Percentiles rank a stretch among this genome's conserved stretches.
phyloP scores from a whole-genome alignment of 2,329 filamentous ascomycete genomes.

The Talaromyces sp. region DNA sequence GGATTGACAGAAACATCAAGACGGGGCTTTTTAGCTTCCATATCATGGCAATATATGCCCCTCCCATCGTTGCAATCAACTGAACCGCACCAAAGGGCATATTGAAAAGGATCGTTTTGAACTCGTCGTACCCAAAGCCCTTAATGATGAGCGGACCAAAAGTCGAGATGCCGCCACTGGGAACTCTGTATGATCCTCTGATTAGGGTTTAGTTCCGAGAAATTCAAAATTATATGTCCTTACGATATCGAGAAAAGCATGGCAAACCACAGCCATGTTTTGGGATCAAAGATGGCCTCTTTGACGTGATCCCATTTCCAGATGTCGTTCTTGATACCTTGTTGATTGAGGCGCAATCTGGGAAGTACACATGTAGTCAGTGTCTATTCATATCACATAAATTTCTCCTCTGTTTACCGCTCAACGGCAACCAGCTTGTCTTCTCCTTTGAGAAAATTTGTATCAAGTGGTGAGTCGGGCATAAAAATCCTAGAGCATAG shows the following conservation, averaged over 20 bases:
- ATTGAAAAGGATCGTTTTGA: constrained; percentile 57
- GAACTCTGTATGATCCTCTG: constrained; percentile 35
- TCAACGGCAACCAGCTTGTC: constrained; percentile 59
- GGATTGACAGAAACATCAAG: constrained; percentile 51
- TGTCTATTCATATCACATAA: neutral
- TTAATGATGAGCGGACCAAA: constrained; percentile 58
- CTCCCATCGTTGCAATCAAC: constrained; percentile 55
- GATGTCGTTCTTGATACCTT: constrained; percentile 35
- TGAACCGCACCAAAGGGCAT: constrained; percentile 60
- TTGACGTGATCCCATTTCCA: constrained; percentile 52
- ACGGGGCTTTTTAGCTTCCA: constrained; percentile 55
- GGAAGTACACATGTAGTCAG: constrained; percentile 4
- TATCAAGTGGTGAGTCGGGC: constrained; percentile 60
- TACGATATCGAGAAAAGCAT: constrained; percentile 53
- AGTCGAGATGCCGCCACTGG: constrained; percentile 55
- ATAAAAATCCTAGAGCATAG: constrained; percentile 42
- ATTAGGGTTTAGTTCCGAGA: neutral
- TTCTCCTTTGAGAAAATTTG: constrained; percentile 52
- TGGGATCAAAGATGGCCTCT: constrained; percentile 54
- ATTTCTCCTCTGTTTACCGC: constrained; percentile 23
- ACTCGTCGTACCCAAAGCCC: constrained; percentile 54
- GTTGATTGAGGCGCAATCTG: constrained; percentile 48
- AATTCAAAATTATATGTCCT: constrained; percentile 10
- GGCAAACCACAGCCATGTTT: constrained; percentile 58
- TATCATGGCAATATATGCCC: constrained; percentile 52